Base-by-base conservation (phyloP, 148 eudicot genomes). In the Vaccinium vitisidaea region DNA sequence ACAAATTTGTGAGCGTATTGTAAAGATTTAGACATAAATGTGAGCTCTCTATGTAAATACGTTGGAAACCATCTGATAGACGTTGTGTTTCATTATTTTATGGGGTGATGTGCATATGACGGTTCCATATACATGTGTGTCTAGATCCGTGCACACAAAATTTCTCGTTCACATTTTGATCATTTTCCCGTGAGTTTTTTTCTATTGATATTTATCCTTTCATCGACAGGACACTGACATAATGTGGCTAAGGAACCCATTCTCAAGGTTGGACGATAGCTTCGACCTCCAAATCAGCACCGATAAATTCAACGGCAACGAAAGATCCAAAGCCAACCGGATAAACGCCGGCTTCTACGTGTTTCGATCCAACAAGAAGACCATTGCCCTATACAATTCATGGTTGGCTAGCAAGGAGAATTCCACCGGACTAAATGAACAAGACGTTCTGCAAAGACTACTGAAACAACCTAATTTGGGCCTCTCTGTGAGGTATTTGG, bases 331-430 rank as follows among this genome's bases (percentile, higher is more conserved):
- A 48, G 14, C 4, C 2, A 92, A 93, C 86, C 89, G 69, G 2
- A 88, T 94, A 75, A 95, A 95, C 90, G 93, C 96, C 0, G 98
- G 98, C 0, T 96, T 96, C 84, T 94, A 94, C 90, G 86, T 87
- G 69, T 88, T 94, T 16, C 86, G 86, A 81, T 94, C 98, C 3
- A 96, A 89, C 91, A 87, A 90, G 63, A 89, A 87, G 25, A 94
- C 98, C 53, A 89, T 92, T 5, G 49, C 91, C 0, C 59, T 93
- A 49, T 94, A 91, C 83, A 76, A 93, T 12, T 85, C 81, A 43
- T 96, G 98, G 98, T 93, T 94, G 18, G 89, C n/a, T 2, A 59
- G 32, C 8, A 94, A 92, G 86, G 87, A 94, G 48, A 92, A 86
- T 55, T 89, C 92, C 0, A 87, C 85, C 0, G 94, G 94, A 0